Base-by-base conservation (phyloP, 2,329 filamentous ascomycete species). In the Paracamarosporium sp. region DNA sequence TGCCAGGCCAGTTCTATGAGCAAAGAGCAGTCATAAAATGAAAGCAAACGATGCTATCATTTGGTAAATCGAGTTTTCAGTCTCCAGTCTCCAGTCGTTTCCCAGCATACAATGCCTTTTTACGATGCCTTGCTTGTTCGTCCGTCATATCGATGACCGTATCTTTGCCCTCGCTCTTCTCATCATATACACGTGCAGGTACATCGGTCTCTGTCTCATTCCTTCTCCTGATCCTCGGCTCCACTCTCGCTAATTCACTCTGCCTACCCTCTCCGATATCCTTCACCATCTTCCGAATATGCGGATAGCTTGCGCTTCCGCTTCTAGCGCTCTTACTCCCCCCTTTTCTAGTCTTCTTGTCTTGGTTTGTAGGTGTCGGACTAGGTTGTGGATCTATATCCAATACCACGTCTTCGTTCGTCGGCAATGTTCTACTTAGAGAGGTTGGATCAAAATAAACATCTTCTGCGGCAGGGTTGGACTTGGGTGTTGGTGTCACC, bases 201-300 rank as follows among this genome's bases (percentile, higher is more conserved):
- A n/a, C n/a, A n/a, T n/a, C n/a, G n/a, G n/a, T n/a, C 24, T 55
- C 46, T 11, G 50, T 35, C 4, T 51, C 53, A 4, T 59, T 53
- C 33, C 60, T 59, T 24, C 47, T 36, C 1, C 27, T 59, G 3
- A 41, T 56, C 22, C 69, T 46, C 1, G 62, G 67, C 0, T 67
- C 68, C 66, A 73, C 65, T 12, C 63, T 59, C 30, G 45, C 59
- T 30, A 72, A 53, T 5, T 67, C 66, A 46, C 66, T 72, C 44
- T 69, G 56, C 40, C 66, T 65, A 5, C 68, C 67, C 45, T 73
- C 71, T 0, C 67, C 65, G 60, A 69, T 71, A 17, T 60, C 62
- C 30, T 66, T 62, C 13, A 73, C 69, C 65, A 72, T 72, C 24
- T 59, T 64, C 50, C 68, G 66, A 13, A 73, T 74, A 59, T 74